Evolutionary conservation across 2,329 filamentous ascomycete species (phyloP).

Genomic region (Onygenales sp.): DNA sequence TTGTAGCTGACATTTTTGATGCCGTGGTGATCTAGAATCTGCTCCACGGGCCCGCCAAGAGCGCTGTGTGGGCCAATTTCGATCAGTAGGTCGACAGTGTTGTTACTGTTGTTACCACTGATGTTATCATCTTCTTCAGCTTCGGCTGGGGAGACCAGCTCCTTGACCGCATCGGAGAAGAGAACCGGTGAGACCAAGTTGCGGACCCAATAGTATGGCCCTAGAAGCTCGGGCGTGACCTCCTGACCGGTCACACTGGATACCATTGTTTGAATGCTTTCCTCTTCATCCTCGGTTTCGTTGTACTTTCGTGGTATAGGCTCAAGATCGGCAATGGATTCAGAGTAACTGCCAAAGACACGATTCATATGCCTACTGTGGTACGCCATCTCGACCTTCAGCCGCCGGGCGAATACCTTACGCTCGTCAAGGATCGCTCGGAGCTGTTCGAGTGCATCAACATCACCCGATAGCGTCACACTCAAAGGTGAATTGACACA

Average conservation of each 20-base stretch:
- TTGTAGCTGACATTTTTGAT: constrained; percentile 4
- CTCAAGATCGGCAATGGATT: not conserved
- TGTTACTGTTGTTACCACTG: not conserved
- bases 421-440: not conserved
- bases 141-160: not conserved
- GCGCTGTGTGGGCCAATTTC: constrained; percentile 16
- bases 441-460: constrained; percentile 7
- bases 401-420: constrained; percentile 7
- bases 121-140: not conserved
- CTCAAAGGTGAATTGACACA: constrained; percentile 13
- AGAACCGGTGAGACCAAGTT: constrained; percentile 13
- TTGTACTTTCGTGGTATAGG: not conserved
- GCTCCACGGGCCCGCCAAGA: constrained; percentile 8
- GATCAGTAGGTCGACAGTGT: constrained; percentile 8
- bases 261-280: constrained; percentile 5
- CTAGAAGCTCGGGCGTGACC: not conserved
- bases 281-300: not conserved
- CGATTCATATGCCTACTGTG: constrained; percentile 14
- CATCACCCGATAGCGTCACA: constrained; percentile 15
- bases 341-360: constrained; percentile 3
- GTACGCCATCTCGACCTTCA: constrained; percentile 13
- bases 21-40: constrained; percentile 6
- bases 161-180: constrained; percentile 10
- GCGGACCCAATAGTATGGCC: constrained; percentile 13
- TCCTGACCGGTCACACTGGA: constrained; percentile 13